These are phyloP conservation scores for Oryza rufipogon DNA, from an alignment of 176 grass and related monocot species.

Conservation along the genomic window DNA sequence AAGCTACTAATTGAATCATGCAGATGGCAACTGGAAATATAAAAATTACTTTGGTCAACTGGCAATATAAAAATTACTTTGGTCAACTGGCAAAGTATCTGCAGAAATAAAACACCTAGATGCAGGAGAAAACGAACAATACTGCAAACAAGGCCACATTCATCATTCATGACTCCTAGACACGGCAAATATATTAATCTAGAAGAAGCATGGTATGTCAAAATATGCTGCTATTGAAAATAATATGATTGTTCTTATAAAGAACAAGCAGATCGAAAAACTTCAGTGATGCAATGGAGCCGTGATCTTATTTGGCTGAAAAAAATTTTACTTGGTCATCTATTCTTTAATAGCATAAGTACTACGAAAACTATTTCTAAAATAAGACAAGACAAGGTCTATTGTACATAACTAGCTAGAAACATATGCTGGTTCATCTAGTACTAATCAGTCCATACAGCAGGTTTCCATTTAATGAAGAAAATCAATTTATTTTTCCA, in stretches of 20 bases:
- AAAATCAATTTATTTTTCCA: background rate
- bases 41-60: background rate
- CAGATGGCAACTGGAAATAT: background rate
- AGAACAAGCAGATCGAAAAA: background rate
- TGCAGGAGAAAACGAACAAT: constrained; percentile 1
- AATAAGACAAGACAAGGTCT: background rate
- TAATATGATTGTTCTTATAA: background rate
- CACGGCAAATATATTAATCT: background rate
- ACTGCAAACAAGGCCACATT: constrained; percentile 1
- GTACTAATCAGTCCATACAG: constrained; percentile 11
- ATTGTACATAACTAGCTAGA: background rate
- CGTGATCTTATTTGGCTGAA: background rate
- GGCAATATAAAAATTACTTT: constrained; percentile 3
- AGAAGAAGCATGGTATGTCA: background rate
- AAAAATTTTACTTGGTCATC: background rate
- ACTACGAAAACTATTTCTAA: background rate
- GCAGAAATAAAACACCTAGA: background rate
- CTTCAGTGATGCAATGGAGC: background rate
- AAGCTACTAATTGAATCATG: background rate
- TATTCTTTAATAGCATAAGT: background rate
- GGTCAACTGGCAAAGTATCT: background rate
- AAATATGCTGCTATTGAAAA: background rate
- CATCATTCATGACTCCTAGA: background rate
- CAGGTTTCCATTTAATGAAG: background rate
- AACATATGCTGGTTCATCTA: background rate